Conservation (phyloP, 2,329 filamentous ascomycete species). For the Trichoderma arundinaceum region DNA sequence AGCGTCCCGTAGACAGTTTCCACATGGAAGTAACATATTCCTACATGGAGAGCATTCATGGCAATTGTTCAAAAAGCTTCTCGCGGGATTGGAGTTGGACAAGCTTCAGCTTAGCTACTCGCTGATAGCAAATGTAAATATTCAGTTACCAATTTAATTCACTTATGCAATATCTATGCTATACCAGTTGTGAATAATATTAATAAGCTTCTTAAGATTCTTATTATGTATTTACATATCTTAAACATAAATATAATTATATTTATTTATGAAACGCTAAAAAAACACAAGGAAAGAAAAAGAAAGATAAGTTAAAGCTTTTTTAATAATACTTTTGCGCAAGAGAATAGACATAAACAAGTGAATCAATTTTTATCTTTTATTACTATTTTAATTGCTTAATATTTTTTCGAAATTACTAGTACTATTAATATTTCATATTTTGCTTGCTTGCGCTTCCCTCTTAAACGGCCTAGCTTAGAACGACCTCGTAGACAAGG, state of each 20-base stretch:
- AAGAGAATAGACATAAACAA: too few species aligned
- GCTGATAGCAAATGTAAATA: neutral
- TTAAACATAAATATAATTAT: neutral
- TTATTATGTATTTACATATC: neutral
- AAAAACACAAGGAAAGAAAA: neutral
- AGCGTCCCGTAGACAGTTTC: neutral
- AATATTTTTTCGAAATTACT: neutral
- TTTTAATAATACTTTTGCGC: too few species aligned
- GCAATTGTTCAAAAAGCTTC: neutral
- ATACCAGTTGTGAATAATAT: neutral
- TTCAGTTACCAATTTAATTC: neutral
- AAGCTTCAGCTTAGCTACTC: neutral
- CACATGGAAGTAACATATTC: conserved; percentile 7
- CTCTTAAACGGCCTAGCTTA: conserved; percentile 10
- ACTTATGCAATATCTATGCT: too few species aligned
- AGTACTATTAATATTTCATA: neutral
- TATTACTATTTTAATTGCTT: neutral
- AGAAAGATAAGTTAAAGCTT: too few species aligned
- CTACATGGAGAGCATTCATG: conserved; percentile 1
- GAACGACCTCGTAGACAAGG: conserved; percentile 16
- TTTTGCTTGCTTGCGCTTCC: neutral
- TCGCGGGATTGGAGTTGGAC: neutral
- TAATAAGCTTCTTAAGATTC: neutral
- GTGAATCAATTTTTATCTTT: neutral
- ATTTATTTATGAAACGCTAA: neutral